Evolutionary conservation across 305 asterid genomes (phyloP), one percentile per base, ranked within the genome.

Genomic region (Rubia occidens): DNA sequence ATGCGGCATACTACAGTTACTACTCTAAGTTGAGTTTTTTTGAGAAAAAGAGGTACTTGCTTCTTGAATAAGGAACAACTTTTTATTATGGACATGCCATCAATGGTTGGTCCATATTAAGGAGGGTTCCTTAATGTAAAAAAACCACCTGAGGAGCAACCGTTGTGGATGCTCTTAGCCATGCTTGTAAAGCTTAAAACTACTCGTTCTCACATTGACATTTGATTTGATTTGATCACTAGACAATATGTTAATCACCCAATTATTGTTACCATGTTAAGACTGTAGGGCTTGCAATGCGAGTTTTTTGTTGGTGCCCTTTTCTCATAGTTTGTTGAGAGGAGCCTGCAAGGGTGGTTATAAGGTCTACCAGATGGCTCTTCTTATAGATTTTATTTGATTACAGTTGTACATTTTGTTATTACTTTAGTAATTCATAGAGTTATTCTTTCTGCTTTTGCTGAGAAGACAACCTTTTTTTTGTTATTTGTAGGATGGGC

Each of bases 401-500:
- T 51, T 51, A 17, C 56, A 51, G 2, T 15, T 51, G 68, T 45
- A 47, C 17, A 45, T 17, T 11, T 8, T 20, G 60, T 26, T 24
- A 24, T 39, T 55, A 32, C n/a, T 68, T 15, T 10, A 5, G 6
- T 4, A 0, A 6, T 58, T 11, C 18, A 32, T 14, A 18, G 37
- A 54, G 35, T 35, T 67, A 61, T 61, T 26, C 17, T 44, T 18
- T 40, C 51, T 66, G 11, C 47, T 66, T 13, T 64, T 60, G 73
- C 53, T 45, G 66, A 42, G 60, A 69, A 44, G 68, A 45, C 13
- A 1, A 42, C 8, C 2, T 42, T 10, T 45, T 45, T 45, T 45
- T 20, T 75, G 44, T 68, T 60, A 2, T 64, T 67, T 76, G 77
- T 84, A 89, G 97, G 99, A 89, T 71, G 95, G 87, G 77, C 96